Conservation (phyloP, 2,329 filamentous ascomycete genomes). For the Xylariaceae sp. region DNA sequence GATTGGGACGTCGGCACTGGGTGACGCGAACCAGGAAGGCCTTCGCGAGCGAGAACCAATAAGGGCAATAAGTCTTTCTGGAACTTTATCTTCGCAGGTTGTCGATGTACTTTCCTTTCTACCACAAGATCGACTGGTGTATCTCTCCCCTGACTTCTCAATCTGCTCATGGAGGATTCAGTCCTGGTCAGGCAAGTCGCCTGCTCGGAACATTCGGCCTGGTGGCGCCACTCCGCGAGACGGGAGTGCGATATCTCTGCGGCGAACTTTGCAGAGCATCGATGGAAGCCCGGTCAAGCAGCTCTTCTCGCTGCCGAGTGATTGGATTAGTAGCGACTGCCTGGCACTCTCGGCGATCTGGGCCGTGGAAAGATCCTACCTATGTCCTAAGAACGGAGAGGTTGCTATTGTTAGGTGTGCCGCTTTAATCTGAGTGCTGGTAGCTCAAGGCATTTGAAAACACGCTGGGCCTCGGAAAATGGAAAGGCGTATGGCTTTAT, state of each 20-base stretch:
- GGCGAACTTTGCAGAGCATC: background rate
- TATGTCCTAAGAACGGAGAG: background rate
- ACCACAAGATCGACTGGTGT: constrained; percentile 26
- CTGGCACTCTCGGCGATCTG: constrained; percentile 23
- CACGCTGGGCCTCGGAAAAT: too few relatives aligned
- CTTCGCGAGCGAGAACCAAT: background rate
- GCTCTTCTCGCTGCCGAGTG: constrained; percentile 34
- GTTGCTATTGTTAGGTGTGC: background rate
- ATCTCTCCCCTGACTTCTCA: constrained; percentile 27
- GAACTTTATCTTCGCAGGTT: constrained; percentile 17
- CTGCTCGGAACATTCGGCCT: background rate
- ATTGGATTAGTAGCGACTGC: constrained; percentile 35
- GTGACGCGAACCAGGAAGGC: background rate
- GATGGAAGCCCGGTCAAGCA: constrained; percentile 13
- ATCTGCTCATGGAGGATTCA: constrained; percentile 27
- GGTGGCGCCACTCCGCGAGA: background rate
- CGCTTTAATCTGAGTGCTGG: background rate
- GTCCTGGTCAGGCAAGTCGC: background rate
- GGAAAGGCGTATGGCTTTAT: too few relatives aligned
- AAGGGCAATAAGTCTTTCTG: background rate
- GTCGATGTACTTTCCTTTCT: constrained; percentile 24
- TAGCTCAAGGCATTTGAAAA: background rate
- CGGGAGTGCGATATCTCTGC: background rate
- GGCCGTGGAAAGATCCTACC: background rate
- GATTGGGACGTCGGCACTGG: background rate